Base-by-base conservation (phyloP, 495 filamentous ascomycete species). In the Amniculicola lignicola region DNA sequence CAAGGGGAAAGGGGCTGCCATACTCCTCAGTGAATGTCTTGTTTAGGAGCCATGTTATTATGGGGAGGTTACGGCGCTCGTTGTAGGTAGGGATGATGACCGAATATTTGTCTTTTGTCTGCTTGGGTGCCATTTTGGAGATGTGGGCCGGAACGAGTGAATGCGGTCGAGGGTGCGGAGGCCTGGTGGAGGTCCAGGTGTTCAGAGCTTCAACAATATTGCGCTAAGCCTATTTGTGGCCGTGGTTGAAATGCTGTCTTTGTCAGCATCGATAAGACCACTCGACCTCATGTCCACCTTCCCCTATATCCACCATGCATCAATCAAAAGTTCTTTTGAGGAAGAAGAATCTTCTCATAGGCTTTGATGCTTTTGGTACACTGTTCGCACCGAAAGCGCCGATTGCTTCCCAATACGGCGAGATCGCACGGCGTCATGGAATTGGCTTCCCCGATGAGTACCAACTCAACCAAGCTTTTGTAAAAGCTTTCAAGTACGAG, bases 51-150 rank as follows among this genome's bases (percentile, higher is more conserved):
- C 89, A 96, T 69, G 82, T 82, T 70, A 97, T 90, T 66, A 96
- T 90, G 66, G 94, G 93, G 65, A 98, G 82, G 77, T 98, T 98
- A 62, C 82, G 83, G 69, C 93, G 89, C 78, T 98, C 94, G 67
- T 98, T 97, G 80, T 95, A 98, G 58, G 93, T 98, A 36, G 93
- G 93, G 52, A 98, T 82, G 69, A 97, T 90, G 71, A 97, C 86
- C 57, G 91, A 91, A 80, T 96, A 98, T 72, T 94, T 91, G 82
- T 90, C 75, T 60, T 73, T 33, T 40, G 11, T 74, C 35, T 75
- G 69, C 70, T 77, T 79, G 45, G 66, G 54, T 16, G 48, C 51
- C 56, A 60, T 60, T 16, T 44, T 55, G 49, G 29, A 22, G 15
- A 21, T 22, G 22, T 35, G 16, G 19, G 14, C 2, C 14, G 44